These are phyloP conservation scores for Holtermanniella nyarrowii DNA, from an alignment of 768 basidiomycete genomes.

Conservation along the genomic window DNA sequence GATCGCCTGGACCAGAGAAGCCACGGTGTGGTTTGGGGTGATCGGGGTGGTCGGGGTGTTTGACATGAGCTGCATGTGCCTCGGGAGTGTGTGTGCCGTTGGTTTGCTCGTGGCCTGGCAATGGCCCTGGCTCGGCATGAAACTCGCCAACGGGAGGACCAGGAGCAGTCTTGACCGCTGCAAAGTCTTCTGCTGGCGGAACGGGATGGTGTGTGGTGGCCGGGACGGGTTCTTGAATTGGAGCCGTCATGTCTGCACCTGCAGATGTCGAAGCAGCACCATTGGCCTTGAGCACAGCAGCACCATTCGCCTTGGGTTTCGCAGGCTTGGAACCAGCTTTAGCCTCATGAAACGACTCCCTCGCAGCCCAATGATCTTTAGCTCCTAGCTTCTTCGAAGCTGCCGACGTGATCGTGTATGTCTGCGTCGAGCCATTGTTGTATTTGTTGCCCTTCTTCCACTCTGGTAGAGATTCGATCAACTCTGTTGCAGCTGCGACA, in stretches of 20 bases:
- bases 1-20: conserved; percentile 4
- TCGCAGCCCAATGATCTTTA: not conserved
- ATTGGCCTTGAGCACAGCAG: not conserved
- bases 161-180: not conserved
- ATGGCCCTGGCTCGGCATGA: not conserved
- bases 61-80: not conserved
- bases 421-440: conserved; percentile 22
- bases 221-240: not conserved
- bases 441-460: conserved; percentile 23
- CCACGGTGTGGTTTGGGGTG: not conserved
- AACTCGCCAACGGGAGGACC: not conserved
- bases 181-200: not conserved
- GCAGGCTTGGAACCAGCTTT: not conserved
- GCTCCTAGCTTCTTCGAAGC: not conserved
- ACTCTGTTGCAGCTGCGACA: conserved; percentile 15
- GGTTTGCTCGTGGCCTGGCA: not conserved
- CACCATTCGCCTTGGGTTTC: too few relatives aligned
- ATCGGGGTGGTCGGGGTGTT: not conserved
- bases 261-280: too few relatives aligned
- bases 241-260: too few relatives aligned
- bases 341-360: not conserved
- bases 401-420: conserved; percentile 12
- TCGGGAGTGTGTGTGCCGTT: not conserved
- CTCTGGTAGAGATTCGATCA: conserved; percentile 18
- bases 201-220: not conserved